Percentiles rank a stretch among this genome's conserved stretches.
Evolutionary conservation across 2,329 filamentous ascomycete species (phyloP).

Genomic region (Mariannaea sp.): DNA sequence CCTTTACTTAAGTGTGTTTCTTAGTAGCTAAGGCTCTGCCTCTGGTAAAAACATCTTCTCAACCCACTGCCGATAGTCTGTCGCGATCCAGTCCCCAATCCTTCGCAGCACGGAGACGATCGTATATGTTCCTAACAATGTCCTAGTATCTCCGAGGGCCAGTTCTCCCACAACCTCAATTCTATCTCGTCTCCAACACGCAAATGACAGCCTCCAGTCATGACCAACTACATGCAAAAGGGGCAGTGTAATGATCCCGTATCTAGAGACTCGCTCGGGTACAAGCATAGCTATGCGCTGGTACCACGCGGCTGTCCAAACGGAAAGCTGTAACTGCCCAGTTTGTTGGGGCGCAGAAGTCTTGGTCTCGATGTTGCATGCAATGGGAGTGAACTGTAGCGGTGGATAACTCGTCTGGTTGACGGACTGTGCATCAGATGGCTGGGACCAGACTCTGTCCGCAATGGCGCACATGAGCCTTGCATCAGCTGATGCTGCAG

Average conservation of each 20-base stretch:
- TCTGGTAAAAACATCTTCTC: too few relatives aligned
- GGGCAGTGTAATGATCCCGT: constrained; percentile 12
- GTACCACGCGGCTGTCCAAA: constrained; percentile 3
- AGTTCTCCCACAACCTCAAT: constrained; percentile 9
- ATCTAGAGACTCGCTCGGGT: background rate
- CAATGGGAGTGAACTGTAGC: background rate
- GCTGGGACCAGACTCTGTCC: constrained; percentile 5
- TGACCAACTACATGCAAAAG: constrained; percentile 6
- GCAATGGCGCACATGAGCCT: constrained; percentile 5
- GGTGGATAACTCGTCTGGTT: constrained; percentile 1
- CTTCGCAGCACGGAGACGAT: constrained; percentile 2
- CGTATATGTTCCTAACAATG: constrained; percentile 2
- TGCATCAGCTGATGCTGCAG: background rate
- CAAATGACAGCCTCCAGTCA: constrained; percentile 16
- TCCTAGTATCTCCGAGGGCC: constrained; percentile 6
- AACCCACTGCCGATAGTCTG: constrained; percentile 6
- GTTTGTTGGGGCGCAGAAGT: background rate
- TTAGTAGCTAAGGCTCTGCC: too few relatives aligned
- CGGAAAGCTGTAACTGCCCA: background rate
- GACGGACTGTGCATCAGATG: background rate
- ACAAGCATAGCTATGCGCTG: background rate
- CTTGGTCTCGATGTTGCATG: background rate
- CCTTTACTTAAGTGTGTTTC: too few relatives aligned
- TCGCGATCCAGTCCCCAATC: constrained; percentile 16
- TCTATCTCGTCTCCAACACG: background rate